phyloP scores from a whole-genome alignment of 2,329 filamentous ascomycete genomes.

The Cercospora sojina region DNA sequence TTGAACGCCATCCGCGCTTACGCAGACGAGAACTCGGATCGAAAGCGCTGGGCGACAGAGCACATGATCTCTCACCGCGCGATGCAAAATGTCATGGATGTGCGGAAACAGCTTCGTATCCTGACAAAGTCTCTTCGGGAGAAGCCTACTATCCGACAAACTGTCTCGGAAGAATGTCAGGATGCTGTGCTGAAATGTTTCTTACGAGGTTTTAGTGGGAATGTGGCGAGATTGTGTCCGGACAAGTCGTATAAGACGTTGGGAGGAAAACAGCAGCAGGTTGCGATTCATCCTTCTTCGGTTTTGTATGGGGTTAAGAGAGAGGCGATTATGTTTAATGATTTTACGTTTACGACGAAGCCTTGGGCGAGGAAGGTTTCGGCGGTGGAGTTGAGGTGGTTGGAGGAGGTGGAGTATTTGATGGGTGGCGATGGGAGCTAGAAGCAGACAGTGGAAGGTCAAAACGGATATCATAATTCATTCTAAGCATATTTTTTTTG shows the following conservation, averaged over 20 bases:
- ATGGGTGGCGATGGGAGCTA: neutral
- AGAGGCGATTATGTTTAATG: constrained; percentile 64
- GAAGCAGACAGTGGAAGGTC: neutral
- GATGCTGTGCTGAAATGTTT: constrained; percentile 58
- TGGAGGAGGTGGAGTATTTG: constrained; percentile 49
- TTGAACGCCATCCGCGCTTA: constrained; percentile 61
- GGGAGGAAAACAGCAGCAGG: constrained; percentile 57
- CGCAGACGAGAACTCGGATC: constrained; percentile 56
- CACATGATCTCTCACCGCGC: constrained; percentile 62
- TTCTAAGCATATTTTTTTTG: neutral
- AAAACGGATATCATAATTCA: neutral
- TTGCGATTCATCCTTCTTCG: constrained; percentile 63
- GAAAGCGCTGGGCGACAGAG: constrained; percentile 59
- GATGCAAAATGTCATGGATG: constrained; percentile 66
- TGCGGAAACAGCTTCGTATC: constrained; percentile 60
- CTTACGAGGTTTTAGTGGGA: constrained; percentile 58
- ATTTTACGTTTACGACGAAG: constrained; percentile 65
- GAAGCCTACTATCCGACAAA: constrained; percentile 21
- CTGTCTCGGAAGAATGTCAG: constrained; percentile 44
- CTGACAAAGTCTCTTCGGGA: constrained; percentile 55
- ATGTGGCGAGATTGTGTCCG: constrained; percentile 55
- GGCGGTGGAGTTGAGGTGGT: constrained; percentile 62
- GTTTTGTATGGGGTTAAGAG: constrained; percentile 58
- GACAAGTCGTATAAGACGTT: constrained; percentile 49
- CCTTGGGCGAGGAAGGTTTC: constrained; percentile 63